Evolutionary conservation across 768 basidiomycete genomes (phyloP), one percentile per base, ranked within the genome.

Genomic region (Rhodotorula kratochvilovae): DNA sequence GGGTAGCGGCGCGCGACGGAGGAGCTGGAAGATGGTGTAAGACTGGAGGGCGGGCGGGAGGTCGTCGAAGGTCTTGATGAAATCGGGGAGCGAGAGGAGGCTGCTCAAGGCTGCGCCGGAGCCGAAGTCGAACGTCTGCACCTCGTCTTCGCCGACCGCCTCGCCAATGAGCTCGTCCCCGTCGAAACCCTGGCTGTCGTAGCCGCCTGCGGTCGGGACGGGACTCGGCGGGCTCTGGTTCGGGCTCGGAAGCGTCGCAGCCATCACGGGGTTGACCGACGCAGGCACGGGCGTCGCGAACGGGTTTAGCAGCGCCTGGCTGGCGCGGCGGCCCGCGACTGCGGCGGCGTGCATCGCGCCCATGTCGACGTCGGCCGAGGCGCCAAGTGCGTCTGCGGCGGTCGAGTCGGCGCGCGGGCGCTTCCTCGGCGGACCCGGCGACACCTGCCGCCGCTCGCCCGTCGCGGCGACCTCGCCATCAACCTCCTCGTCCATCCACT

Each of bases 1-100:
- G 8, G 92, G 88, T 29, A 95, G 86, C 5, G 93, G 88, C 10
- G 93, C 92, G 77, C 94, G 91, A 70, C 92, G 89, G 43, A 99
- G 83, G 68, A 98, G 87, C 35, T 92, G 92, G 76, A 97, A 87
- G 65, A 98, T 86, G 77, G 96, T 87, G 80, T 97, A 93, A 10
- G 92, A 92, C 82, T 98, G 95, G 21, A 97, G 83, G 15, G 87
- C 84, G 17, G 89, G 84, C 1, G 94, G 92, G 35, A 98, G 84
- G 64, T 81, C 84, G 39, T 87, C 87, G 81, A 93, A 98, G 74
- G 93, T 90, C 13, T 85, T 81, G 23, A 96, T 85, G 48, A 99
- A 83, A 3, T 87, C 84, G 2, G 94, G 93, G 0, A 99, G 85
- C 0, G 95, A 89, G 66, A 95, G 81, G 51, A 99, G 87, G 0